Conservation (phyloP, 352 stramenopile genomes). For the Pythium utonaiense region DNA sequence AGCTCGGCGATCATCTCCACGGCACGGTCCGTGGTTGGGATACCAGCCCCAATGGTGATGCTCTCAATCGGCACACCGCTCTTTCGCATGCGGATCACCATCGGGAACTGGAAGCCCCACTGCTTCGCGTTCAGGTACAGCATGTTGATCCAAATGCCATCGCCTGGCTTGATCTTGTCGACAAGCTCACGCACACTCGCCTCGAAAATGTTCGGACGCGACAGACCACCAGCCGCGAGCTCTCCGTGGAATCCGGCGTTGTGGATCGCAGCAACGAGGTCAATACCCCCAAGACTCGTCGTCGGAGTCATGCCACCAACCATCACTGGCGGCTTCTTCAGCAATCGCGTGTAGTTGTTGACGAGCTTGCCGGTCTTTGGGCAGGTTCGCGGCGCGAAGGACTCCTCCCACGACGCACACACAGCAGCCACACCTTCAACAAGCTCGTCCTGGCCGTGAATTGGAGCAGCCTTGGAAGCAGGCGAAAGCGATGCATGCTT, state of each 20-base stretch:
- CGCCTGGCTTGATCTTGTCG: slow-evolving; percentile 65
- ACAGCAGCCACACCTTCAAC: slow-evolving; percentile 21
- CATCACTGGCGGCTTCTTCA: slow-evolving; percentile 81
- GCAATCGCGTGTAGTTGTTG: slow-evolving; percentile 67
- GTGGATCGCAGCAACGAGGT: slow-evolving; percentile 76
- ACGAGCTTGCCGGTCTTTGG: slow-evolving; percentile 37
- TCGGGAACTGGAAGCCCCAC: slow-evolving; percentile 88
- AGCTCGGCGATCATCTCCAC: slow-evolving; percentile 77
- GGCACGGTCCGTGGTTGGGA: slow-evolving; percentile 77
- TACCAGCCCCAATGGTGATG: slow-evolving; percentile 83
- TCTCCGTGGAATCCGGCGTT: slow-evolving; percentile 83
- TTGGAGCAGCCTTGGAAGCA: slow-evolving; percentile 24
- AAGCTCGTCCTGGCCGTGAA: slow-evolving; percentile 44
- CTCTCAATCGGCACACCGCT: slow-evolving; percentile 81
- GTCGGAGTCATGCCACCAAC: slow-evolving; percentile 85
- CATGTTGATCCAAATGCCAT: slow-evolving; percentile 85
- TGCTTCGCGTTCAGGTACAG: slow-evolving; percentile 88
- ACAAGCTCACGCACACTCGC: slow-evolving; percentile 57
- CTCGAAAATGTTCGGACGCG: slow-evolving; percentile 71
- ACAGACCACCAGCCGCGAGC: slow-evolving; percentile 70
- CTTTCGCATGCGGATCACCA: slow-evolving; percentile 80
- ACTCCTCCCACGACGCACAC: slow-evolving; percentile 41
- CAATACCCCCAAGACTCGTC: slow-evolving; percentile 72
- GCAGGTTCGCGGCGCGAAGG: slow-evolving; percentile 48
- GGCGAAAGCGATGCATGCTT: slow-evolving; percentile 34